phyloP scores from a whole-genome alignment of 805 yeast genomes.

The Kazachstania bromeliacearum region DNA sequence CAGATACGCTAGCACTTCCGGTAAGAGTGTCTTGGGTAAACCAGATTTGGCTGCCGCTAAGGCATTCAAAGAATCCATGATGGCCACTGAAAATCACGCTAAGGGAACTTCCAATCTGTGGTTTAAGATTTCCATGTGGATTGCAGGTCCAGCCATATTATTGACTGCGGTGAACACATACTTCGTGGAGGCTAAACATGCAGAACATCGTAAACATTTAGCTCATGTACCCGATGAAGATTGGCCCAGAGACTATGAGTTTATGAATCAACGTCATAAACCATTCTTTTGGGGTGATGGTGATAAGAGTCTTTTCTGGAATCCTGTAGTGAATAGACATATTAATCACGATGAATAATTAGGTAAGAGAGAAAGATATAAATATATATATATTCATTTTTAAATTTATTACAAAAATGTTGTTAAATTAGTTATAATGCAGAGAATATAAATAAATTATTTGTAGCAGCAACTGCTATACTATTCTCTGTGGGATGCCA shows the following conservation, averaged over 20 bases:
- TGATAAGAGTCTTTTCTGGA: constrained; percentile 96
- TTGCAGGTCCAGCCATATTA: constrained; percentile 75
- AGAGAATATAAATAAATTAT: constrained; percentile 79
- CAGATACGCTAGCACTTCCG: too few relatives aligned
- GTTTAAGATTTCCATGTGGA: constrained; percentile 72
- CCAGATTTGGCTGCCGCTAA: constrained; percentile 50
- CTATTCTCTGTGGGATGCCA: constrained; percentile 98
- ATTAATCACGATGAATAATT: constrained; percentile 32
- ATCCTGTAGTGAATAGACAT: constrained; percentile 84
- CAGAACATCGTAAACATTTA: constrained; percentile 77
- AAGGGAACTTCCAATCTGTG: constrained; percentile 64
- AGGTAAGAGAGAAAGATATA: neutral
- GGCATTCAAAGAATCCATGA: constrained; percentile 51
- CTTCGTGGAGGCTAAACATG: constrained; percentile 78
- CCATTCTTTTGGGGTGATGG: constrained; percentile 99
- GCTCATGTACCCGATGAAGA: constrained; percentile 69
- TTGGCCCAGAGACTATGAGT: constrained; percentile 86
- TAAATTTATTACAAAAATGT: neutral
- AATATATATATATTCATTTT: too few relatives aligned
- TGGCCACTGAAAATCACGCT: constrained; percentile 74
- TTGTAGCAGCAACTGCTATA: constrained; percentile 97
- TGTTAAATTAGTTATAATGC: constrained; percentile 38
- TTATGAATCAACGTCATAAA: constrained; percentile 80
- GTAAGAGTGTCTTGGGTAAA: too few relatives aligned
- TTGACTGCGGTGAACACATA: constrained; percentile 73